Percentiles rank a stretch among this genome's conserved stretches.
Evolutionary conservation across 805 yeast genomes (phyloP).

Genomic region (Candida berthetii): DNA sequence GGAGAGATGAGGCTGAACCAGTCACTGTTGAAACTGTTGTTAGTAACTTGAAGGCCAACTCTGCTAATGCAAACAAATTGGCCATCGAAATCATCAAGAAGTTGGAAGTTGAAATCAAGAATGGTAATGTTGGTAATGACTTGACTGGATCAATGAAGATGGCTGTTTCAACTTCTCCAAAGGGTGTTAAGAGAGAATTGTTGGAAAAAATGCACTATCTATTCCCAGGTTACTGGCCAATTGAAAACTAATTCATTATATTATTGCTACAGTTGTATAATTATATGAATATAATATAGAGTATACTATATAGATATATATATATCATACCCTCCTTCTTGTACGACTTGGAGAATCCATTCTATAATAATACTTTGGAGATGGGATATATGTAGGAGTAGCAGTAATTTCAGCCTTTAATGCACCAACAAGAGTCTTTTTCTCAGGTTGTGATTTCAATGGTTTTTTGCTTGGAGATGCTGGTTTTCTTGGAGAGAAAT

Average conservation of each 20-base stretch:
- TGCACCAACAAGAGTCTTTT: neutral
- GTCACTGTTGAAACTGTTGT: constrained; percentile 98
- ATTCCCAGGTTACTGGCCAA: constrained; percentile 89
- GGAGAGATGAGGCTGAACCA: constrained; percentile 94
- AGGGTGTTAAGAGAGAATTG: constrained; percentile 66
- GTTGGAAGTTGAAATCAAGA: constrained; percentile 54
- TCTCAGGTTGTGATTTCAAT: too few relatives aligned
- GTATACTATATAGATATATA: neutral
- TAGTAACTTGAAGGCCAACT: constrained; percentile 81
- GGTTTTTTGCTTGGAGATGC: constrained; percentile 7
- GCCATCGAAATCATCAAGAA: constrained; percentile 65
- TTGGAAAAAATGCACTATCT: constrained; percentile 77
- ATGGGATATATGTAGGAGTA: constrained; percentile 22
- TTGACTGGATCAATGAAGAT: constrained; percentile 73
- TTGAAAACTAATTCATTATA: constrained; percentile 4
- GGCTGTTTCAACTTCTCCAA: constrained; percentile 72
- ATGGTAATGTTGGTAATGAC: constrained; percentile 62
- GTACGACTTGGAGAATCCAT: constrained; percentile 25
- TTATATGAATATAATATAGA: neutral
- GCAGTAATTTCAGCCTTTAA: neutral
- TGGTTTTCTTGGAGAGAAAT: constrained; percentile 18
- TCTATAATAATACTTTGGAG: constrained; percentile 22
- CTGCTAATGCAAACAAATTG: constrained; percentile 75
- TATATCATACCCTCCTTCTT: constrained; percentile 11
- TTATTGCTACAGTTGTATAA: neutral